phyloP scores from a whole-genome alignment of 805 yeast genomes.

The Cyberlindnera suaveolens region DNA sequence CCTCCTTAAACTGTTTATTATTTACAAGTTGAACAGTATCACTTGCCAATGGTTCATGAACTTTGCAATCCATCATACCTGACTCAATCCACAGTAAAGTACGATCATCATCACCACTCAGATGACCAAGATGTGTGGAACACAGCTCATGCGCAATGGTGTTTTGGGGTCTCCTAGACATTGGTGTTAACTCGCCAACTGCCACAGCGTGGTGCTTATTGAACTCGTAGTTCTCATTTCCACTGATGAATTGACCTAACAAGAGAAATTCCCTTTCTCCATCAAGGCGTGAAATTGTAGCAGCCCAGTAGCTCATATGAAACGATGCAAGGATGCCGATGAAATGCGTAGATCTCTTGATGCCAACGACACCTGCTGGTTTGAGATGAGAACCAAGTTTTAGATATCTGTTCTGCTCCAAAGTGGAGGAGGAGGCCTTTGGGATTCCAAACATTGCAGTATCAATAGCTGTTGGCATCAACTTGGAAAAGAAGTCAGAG shows the following conservation, averaged over 20 bases:
- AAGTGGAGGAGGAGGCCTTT: constrained; percentile 28
- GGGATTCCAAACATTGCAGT: constrained; percentile 24
- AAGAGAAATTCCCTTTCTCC: constrained; percentile 80
- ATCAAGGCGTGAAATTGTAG: constrained; percentile 46
- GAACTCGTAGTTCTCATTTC: constrained; percentile 33
- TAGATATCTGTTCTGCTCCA: constrained; percentile 31
- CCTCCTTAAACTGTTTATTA: constrained; percentile 18
- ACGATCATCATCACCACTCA: constrained; percentile 40
- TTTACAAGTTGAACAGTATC: constrained; percentile 27
- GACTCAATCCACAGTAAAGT: constrained; percentile 62
- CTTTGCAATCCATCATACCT: constrained; percentile 57
- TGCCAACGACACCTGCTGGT: constrained; percentile 29
- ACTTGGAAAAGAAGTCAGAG: constrained; percentile 35
- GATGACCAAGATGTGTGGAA: constrained; percentile 58
- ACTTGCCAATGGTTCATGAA: constrained; percentile 26
- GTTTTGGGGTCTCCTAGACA: constrained; percentile 14
- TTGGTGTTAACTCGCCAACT: constrained; percentile 29
- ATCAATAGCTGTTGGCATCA: constrained; percentile 37
- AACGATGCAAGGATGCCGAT: constrained; percentile 17
- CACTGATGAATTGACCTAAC: constrained; percentile 50
- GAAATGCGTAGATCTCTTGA: constrained; percentile 22
- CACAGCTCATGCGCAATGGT: constrained; percentile 38
- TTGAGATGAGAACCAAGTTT: no score
- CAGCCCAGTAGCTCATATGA: constrained; percentile 32
- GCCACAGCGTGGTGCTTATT: constrained; percentile 32